A percentile compares a stretch with the other conserved stretches of the same genome.
Conservation (phyloP, 176 grass and related monocot species). For the Chrysopogon serrulatus region DNA sequence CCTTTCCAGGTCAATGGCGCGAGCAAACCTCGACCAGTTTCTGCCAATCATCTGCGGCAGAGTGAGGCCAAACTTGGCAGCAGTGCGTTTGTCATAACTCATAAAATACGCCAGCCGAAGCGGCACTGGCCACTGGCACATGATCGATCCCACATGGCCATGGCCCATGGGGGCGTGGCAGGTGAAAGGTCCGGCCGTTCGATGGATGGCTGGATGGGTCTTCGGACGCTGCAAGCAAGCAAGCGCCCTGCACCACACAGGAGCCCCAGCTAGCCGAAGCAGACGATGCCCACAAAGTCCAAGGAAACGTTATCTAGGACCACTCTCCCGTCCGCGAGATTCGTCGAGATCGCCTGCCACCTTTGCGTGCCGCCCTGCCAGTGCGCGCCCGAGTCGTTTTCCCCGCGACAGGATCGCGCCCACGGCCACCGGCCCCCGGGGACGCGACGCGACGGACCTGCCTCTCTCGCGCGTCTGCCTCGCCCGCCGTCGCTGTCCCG, state of each 20-base stretch:
- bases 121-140: neutral
- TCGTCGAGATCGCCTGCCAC: conserved; percentile 8
- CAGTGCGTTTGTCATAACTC: neutral
- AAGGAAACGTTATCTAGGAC: conserved; percentile 6
- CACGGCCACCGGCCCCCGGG: neutral
- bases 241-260: neutral
- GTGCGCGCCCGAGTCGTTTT: conserved; percentile 14
- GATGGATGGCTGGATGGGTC: neutral
- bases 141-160: conserved; percentile 15
- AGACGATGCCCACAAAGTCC: neutral
- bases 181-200: neutral
- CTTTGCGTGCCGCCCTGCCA: neutral
- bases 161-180: neutral
- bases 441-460: neutral
- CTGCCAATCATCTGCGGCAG: neutral
- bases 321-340: neutral
- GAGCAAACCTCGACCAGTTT: neutral
- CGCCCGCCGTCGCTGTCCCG: neutral
- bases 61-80: neutral
- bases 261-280: neutral
- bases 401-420: conserved; percentile 1
- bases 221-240: neutral
- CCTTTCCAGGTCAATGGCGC: neutral
- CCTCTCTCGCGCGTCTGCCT: neutral
- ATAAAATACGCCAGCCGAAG: neutral